A percentile compares a stretch with the other conserved stretches of the same genome.
Evolutionary conservation across 2,329 filamentous ascomycete genomes (phyloP).

Genomic region (Colletotrichum lindemuthianum): DNA sequence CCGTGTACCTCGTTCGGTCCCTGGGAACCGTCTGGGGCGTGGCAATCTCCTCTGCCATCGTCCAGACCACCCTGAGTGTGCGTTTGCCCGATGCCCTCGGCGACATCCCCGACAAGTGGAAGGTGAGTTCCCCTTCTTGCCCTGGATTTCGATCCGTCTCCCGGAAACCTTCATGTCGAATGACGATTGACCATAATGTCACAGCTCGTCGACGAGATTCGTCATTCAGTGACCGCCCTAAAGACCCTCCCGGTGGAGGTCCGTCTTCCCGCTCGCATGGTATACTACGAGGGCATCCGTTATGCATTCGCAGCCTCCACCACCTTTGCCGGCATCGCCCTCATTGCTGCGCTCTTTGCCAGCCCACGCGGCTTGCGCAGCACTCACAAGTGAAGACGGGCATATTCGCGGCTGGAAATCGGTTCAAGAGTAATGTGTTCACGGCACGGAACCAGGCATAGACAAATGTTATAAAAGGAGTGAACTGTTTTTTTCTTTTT

Average conservation of each 20-base stretch:
- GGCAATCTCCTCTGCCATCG: constrained; percentile 68
- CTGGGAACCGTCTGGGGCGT: constrained; percentile 73
- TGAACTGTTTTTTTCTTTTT: too few species aligned
- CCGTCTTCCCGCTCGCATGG: constrained; percentile 64
- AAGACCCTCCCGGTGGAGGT: constrained; percentile 64
- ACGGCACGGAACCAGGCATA: neutral
- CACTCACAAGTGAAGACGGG: constrained; percentile 39
- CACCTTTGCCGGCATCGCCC: constrained; percentile 57
- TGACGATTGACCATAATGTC: constrained; percentile 23
- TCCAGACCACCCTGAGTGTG: constrained; percentile 69
- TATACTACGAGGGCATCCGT: constrained; percentile 69
- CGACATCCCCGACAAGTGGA: constrained; percentile 66
- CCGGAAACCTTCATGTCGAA: neutral
- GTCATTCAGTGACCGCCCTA: constrained; percentile 68
- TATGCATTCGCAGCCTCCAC: constrained; percentile 67
- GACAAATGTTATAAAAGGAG: too few species aligned
- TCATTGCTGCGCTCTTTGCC: constrained; percentile 44
- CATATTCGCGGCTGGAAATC: neutral
- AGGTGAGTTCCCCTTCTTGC: constrained; percentile 54
- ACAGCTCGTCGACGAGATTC: constrained; percentile 69
- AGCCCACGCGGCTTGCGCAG: constrained; percentile 45
- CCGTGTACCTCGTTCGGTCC: constrained; percentile 71
- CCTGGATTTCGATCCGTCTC: neutral
- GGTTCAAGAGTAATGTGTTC: neutral
- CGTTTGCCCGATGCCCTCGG: constrained; percentile 63